These are phyloP conservation scores for Mortierella alpina DNA, from an alignment of 192 early-diverging fungal species.

Conservation along the genomic window DNA sequence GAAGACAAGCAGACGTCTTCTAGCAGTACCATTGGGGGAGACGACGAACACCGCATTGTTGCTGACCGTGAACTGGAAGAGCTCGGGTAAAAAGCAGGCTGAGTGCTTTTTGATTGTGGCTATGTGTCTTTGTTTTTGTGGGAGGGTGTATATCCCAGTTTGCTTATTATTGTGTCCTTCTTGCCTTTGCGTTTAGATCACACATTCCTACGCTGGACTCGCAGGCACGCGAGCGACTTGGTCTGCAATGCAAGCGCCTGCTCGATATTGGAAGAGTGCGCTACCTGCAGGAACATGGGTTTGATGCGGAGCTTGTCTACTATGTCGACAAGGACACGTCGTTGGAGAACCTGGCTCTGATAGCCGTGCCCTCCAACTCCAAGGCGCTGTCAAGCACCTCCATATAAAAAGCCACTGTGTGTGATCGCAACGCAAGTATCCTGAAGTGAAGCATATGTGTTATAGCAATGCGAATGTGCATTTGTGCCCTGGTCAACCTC, in stretches of 20 bases:
- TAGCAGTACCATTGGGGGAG: conserved; percentile 27
- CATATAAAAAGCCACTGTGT: too few relatives aligned
- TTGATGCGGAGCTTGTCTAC: conserved; percentile 77
- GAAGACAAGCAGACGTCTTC: conserved; percentile 32
- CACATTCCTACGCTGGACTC: conserved; percentile 80
- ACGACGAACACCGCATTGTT: conserved; percentile 52
- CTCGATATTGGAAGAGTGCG: conserved; percentile 77
- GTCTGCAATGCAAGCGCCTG: conserved; percentile 80
- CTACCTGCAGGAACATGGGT: conserved; percentile 67
- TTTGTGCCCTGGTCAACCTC: too few relatives aligned
- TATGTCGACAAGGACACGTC: conserved; percentile 72
- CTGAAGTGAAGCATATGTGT: too few relatives aligned
- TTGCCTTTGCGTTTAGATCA: conserved; percentile 31
- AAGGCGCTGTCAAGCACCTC: too few relatives aligned
- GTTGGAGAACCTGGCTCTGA: conserved; percentile 81
- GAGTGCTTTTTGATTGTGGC: too few relatives aligned
- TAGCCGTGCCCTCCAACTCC: conserved; percentile 56
- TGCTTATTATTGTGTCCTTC: not conserved
- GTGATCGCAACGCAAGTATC: too few relatives aligned
- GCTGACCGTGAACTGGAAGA: conserved; percentile 55
- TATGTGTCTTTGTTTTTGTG: not conserved
- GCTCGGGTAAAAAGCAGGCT: conserved; percentile 25
- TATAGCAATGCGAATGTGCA: too few relatives aligned
- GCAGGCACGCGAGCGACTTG: conserved; percentile 70
- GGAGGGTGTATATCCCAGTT: not conserved